Evolutionary conservation across 805 yeast species (phyloP), one percentile per base, ranked within the genome.

Genomic region (Candida montana): DNA sequence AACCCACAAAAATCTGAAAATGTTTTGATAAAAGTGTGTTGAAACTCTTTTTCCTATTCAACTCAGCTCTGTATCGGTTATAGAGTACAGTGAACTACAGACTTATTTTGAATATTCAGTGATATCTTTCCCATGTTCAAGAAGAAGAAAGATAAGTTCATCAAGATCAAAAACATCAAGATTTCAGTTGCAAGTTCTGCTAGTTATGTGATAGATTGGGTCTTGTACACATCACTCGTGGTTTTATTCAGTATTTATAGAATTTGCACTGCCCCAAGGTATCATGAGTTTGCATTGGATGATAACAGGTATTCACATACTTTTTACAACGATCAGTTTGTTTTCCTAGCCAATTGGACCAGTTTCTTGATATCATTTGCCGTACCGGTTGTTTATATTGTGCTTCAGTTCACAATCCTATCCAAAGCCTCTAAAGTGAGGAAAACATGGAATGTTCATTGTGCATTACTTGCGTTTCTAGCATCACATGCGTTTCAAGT

Each of bases 381-480:
- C 7, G 17, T 16, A 1, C 39, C 77, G 0, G 23, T 64, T 2
- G 5, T 64, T 2, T 56, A 58, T n/a, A 51, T 64, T 11, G 13
- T 58, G 2, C 3, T 52, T 2, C 35, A 55, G 5, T 44, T 48
- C 17, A 30, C 58, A 0, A 48, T 49, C 8, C 46, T 57, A 3
- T 47, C 57, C 28, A 30, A 44, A 2, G 52, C 53, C 2, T 28
- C 44, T 11, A 30, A 39, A 7, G 29, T 48, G 3, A 46, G 65
- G 38, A 61, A 59, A 38, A 16, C 61, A 0, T 71, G 77, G 77
- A 74, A 72, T 44, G 50, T 69, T 1, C 67, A 64, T 41, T 51
- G 58, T 36, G 69, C 62, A 0, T 40, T 63, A 3, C 49, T 69
- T 35, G 64, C 65, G 6, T 48, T 69, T 20, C 36, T 62, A 33